phyloP scores from a whole-genome alignment of 768 basidiomycete genomes.

The Leucosporidium yakuticum region DNA sequence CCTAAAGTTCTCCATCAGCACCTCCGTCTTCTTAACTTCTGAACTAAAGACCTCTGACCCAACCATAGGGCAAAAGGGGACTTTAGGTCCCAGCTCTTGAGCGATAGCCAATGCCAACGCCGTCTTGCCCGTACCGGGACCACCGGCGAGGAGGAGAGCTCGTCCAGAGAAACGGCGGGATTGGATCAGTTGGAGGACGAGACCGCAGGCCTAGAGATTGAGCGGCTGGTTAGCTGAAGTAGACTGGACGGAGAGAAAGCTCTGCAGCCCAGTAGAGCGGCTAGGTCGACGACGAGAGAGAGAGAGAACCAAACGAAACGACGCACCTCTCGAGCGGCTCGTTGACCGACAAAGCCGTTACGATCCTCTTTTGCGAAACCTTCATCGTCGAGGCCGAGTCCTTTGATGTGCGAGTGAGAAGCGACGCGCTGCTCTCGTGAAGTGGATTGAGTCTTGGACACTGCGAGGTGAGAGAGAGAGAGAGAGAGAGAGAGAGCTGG shows the following conservation, averaged over 20 bases:
- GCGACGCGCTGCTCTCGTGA: slow-evolving; percentile 48
- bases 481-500: too few relatives aligned
- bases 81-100: slow-evolving; percentile 87
- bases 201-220: slow-evolving; percentile 69
- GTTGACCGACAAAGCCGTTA: slow-evolving; percentile 87
- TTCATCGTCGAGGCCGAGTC: slow-evolving; percentile 79
- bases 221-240: neutral
- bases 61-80: slow-evolving; percentile 98
- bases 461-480: too few relatives aligned
- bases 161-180: slow-evolving; percentile 90
- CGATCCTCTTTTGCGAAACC: slow-evolving; percentile 66
- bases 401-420: slow-evolving; percentile 94
- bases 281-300: neutral
- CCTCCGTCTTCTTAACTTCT: slow-evolving; percentile 99
- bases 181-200: slow-evolving; percentile 81
- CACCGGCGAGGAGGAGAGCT: slow-evolving; percentile 84
- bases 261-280: neutral
- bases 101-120: slow-evolving; percentile 92
- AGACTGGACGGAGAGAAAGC: neutral
- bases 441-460: too few relatives aligned
- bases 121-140: slow-evolving; percentile 96
- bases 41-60: slow-evolving; percentile 93
- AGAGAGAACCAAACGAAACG: neutral
- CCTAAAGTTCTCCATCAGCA: slow-evolving; percentile 87
- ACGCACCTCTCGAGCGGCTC: slow-evolving; percentile 75